Conservation (phyloP, 768 basidiomycete species). For the Pleurotus djamor region DNA sequence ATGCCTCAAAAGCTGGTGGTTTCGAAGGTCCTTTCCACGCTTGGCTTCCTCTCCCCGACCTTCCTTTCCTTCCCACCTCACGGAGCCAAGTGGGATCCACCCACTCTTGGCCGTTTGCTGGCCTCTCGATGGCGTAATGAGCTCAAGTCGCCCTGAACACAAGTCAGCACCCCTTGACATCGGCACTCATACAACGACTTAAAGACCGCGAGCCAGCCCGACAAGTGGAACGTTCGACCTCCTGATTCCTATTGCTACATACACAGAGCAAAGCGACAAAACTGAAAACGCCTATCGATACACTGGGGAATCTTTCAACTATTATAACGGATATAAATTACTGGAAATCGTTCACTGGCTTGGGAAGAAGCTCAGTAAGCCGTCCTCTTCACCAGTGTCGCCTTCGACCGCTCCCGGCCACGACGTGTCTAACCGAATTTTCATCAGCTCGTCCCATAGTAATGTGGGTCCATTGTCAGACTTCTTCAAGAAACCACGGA, state of each 20-base stretch:
- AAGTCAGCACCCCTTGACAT: neutral
- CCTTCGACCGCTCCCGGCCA: conserved; percentile 8
- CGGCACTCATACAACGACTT: neutral
- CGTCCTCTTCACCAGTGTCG: conserved; percentile 12
- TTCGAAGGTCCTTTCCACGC: neutral
- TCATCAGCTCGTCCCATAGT: conserved; percentile 48
- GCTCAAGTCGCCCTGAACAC: neutral
- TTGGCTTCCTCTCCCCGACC: neutral
- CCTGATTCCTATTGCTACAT: neutral
- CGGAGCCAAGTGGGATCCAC: conserved; percentile 1
- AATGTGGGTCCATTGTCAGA: conserved; percentile 40
- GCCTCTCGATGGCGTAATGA: neutral
- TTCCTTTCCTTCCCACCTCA: neutral
- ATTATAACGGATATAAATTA: neutral
- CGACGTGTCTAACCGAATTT: conserved; percentile 27
- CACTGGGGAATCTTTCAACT: neutral
- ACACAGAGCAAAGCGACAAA: neutral
- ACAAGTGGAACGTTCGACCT: neutral
- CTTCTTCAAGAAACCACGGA: conserved; percentile 40
- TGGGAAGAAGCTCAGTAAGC: conserved; percentile 22
- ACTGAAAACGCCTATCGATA: neutral
- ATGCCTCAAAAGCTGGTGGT: neutral
- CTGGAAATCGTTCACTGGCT: neutral
- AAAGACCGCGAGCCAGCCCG: neutral
- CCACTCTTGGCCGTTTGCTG: conserved; percentile 1